These are phyloP conservation scores for Oidiodendron maius DNA, from an alignment of 495 filamentous ascomycete species.

Conservation along the genomic window DNA sequence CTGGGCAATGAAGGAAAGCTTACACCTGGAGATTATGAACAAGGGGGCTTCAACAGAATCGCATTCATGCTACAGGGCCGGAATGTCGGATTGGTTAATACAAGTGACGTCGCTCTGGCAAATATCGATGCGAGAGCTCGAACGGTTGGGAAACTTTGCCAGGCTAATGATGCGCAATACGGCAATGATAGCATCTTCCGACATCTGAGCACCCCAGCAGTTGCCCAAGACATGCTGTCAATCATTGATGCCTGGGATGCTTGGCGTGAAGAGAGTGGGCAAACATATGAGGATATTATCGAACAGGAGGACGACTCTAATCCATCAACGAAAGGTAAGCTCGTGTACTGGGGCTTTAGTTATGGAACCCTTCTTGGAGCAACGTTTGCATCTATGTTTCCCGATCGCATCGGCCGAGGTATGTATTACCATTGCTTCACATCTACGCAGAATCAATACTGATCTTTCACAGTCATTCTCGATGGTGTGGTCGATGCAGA, in stretches of 20 bases:
- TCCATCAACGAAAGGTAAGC: conserved; percentile 22
- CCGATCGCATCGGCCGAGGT: conserved; percentile 38
- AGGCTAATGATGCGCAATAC: conserved; percentile 21
- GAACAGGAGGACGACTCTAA: neutral
- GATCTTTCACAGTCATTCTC: too few relatives aligned
- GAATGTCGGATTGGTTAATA: conserved; percentile 29
- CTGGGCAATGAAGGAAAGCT: too few relatives aligned
- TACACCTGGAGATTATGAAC: conserved; percentile 13
- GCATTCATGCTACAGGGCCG: conserved; percentile 2
- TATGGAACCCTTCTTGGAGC: conserved; percentile 63
- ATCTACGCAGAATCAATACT: neutral
- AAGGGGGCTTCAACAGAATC: conserved; percentile 13
- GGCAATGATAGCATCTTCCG: conserved; percentile 18
- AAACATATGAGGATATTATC: too few relatives aligned
- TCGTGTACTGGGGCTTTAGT: conserved; percentile 62
- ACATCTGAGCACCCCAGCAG: conserved; percentile 23
- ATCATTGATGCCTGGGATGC: conserved; percentile 43
- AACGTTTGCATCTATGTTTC: conserved; percentile 46
- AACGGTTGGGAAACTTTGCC: conserved; percentile 31
- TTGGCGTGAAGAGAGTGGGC: conserved; percentile 6
- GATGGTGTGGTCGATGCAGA: conserved; percentile 45
- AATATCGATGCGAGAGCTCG: conserved; percentile 24
- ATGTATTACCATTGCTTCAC: conserved; percentile 16
- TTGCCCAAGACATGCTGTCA: conserved; percentile 43
- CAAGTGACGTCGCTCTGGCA: conserved; percentile 28